phyloP scores from a whole-genome alignment of 768 basidiomycete species.

The Mycena venus region DNA sequence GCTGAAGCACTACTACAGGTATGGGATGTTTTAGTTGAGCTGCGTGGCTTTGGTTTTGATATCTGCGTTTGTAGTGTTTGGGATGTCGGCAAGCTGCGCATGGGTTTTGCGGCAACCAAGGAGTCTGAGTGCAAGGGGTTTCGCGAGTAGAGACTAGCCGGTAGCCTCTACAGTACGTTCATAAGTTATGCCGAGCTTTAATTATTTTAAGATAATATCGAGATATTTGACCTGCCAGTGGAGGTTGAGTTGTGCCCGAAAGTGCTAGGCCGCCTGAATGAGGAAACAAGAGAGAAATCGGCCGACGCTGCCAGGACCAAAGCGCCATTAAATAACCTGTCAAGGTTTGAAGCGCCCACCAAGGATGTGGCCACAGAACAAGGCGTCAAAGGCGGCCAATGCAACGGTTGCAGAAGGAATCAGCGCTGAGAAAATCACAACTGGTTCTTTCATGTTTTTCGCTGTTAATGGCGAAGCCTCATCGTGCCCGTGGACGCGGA shows the following conservation, averaged over 20 bases:
- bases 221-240: too few relatives aligned
- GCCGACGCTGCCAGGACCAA: neutral
- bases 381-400: neutral
- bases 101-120: conserved; percentile 15
- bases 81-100: conserved; percentile 10
- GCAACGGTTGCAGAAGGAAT: neutral
- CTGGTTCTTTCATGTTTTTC: neutral
- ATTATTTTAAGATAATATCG: too few relatives aligned
- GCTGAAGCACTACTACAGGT: conserved; percentile 67
- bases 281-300: neutral
- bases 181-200: too few relatives aligned
- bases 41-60: too few relatives aligned
- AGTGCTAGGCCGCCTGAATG: neutral
- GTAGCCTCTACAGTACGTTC: too few relatives aligned
- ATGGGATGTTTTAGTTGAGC: neutral
- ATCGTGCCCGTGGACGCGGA: neutral
- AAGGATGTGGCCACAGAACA: neutral
- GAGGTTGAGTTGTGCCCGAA: too few relatives aligned
- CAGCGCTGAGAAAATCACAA: neutral
- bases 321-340: neutral
- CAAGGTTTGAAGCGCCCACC: neutral
- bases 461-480: too few relatives aligned
- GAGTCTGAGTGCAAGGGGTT: neutral
- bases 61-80: conserved; percentile 6
- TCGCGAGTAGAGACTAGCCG: neutral